These are phyloP conservation scores for Clavaria fumosa DNA, from an alignment of 768 basidiomycete genomes.

Conservation along the genomic window DNA sequence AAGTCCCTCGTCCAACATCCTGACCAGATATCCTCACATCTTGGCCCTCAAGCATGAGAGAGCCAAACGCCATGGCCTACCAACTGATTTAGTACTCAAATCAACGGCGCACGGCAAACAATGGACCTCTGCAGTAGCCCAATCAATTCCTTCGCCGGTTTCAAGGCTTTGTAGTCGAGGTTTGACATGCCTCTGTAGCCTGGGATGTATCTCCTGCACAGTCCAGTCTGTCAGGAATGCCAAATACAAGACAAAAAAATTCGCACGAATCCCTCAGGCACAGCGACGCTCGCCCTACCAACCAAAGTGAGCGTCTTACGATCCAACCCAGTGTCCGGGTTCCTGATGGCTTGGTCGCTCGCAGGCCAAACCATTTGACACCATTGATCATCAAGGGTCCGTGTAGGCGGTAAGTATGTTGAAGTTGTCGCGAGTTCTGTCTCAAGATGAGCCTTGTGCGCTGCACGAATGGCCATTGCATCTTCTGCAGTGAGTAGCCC, in stretches of 20 bases:
- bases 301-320: slow-evolving; percentile 35
- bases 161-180: slow-evolving; percentile 56
- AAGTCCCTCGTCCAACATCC: slow-evolving; percentile 83
- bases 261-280: slow-evolving; percentile 50
- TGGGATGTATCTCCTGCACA: slow-evolving; percentile 57
- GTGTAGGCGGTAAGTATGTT: slow-evolving; percentile 30
- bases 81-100: not conserved
- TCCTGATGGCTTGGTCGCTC: slow-evolving; percentile 30
- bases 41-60: slow-evolving; percentile 65
- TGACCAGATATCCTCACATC: slow-evolving; percentile 87
- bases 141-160: slow-evolving; percentile 61
- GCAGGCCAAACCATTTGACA: slow-evolving; percentile 47
- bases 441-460: slow-evolving; percentile 52
- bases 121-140: slow-evolving; percentile 80
- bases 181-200: slow-evolving; percentile 68
- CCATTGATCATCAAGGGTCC: slow-evolving; percentile 63
- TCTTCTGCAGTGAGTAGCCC: slow-evolving; percentile 35
- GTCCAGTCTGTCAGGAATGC: slow-evolving; percentile 23
- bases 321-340: slow-evolving; percentile 57
- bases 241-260: not conserved
- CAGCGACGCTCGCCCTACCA: slow-evolving; percentile 52
- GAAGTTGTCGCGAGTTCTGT: slow-evolving; percentile 36
- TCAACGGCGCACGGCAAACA: slow-evolving; percentile 5
- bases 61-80: slow-evolving; percentile 78
- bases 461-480: slow-evolving; percentile 33